A percentile compares a stretch with the other conserved stretches of the same genome.
phyloP scores from a whole-genome alignment of 306 rosid species.

The Lotus japonicus region DNA sequence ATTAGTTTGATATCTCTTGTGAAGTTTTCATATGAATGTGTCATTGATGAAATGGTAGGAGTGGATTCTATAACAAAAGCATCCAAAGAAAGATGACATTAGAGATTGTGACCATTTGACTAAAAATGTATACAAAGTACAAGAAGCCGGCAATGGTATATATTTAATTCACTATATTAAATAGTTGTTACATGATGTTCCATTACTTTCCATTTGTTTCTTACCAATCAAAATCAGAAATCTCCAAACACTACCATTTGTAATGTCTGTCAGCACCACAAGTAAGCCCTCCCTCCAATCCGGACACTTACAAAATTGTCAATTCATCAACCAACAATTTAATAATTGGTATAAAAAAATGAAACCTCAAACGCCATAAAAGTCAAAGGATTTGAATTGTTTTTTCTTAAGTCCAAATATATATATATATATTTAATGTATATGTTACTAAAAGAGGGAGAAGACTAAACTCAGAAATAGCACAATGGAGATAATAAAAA shows the following conservation, averaged over 20 bases:
- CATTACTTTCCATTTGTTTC: conserved; percentile 10
- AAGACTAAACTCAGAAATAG: too few species aligned
- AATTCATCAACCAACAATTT: neutral
- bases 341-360: too few species aligned
- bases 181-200: neutral
- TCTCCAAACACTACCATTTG: neutral
- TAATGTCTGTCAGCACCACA: neutral
- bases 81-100: conserved; percentile 17
- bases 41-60: neutral
- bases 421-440: too few species aligned
- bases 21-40: neutral
- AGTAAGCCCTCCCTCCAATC: neutral
- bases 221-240: conserved; percentile 21
- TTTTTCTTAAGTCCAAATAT: too few species aligned
- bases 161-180: neutral
- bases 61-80: neutral
- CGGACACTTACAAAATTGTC: conserved; percentile 1
- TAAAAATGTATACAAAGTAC: neutral
- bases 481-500: too few species aligned
- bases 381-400: too few species aligned
- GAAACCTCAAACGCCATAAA: too few species aligned
- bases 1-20: neutral
- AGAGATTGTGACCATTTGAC: conserved; percentile 10
- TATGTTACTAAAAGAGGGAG: too few species aligned
- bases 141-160: conserved; percentile 29